Evolutionary conservation across 179 eudicot genomes (phyloP), one percentile per base, ranked within the genome.

Genomic region (Gypsophila paniculata): DNA sequence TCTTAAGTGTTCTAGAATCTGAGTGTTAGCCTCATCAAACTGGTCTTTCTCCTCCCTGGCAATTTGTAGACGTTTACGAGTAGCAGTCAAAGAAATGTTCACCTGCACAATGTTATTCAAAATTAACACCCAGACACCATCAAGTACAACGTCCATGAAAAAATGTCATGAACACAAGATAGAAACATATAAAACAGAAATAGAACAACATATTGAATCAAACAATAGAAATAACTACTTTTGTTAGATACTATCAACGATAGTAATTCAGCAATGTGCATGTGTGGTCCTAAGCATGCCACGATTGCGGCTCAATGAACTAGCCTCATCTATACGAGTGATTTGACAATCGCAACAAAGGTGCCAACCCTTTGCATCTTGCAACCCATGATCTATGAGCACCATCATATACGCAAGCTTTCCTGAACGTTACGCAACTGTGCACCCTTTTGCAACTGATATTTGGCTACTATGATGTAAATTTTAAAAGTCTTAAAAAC

Each of bases 11-110:
- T 90, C 88, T 46, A 95, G 82, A 82, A 95, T 90, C 82, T 95
- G 95, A 79, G 84, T 87, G 78, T 90, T 92, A 75, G 98, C 99
- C 77, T 93, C 96, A 73, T 90, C 90, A 79, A 95, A 95, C 73
- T 95, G 98, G 77, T 89, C 98, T 79, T 89, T 93, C 79, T 95
- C 99, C 80, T 95, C 99, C 71, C 67, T 87, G 8, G 84, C 85
- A 82, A 87, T 90, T 65, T 75, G 95, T 70, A 92, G 90, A 62
- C 95, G 97, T 75, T 86, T 88, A 63, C 79, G 82, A 80, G 91
- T 88, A 83, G 95, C 96, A 75, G 89, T 78, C 83, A 95, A 85
- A 62, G 96, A 87, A 55, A 82, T 81, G 77, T 87, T 93, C 77
- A 93, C 98, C 99, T 95, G 66, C 72, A 79, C 44, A 71, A 75